A percentile compares a stretch with the other conserved stretches of the same genome.
These are phyloP conservation scores for Trypanosoma scelopori DNA, from an alignment of 208 protist species.

Conservation along the genomic window DNA sequence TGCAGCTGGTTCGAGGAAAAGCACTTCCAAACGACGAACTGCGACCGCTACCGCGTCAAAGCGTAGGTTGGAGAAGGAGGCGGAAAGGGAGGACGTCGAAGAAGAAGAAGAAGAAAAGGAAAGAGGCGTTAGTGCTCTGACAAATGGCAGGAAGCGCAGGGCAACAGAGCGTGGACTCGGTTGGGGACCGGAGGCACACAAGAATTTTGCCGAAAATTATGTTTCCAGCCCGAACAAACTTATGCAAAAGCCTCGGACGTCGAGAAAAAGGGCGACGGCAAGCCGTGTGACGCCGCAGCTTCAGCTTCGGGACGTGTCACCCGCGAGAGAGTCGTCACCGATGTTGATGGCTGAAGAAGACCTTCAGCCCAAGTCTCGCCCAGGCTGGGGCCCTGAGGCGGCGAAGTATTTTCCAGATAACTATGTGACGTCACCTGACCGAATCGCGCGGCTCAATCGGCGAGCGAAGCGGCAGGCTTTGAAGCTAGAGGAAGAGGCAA, in stretches of 20 bases:
- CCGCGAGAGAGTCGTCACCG: not conserved
- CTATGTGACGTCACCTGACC: slow-evolving; percentile 67
- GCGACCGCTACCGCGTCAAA: not conserved
- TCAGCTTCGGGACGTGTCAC: not conserved
- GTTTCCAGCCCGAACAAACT: slow-evolving; percentile 61
- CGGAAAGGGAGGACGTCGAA: too few relatives aligned
- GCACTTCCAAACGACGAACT: not conserved
- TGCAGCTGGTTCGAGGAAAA: not conserved
- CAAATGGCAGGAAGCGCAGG: slow-evolving; percentile 2
- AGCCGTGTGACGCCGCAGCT: not conserved
- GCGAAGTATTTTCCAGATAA: slow-evolving; percentile 70
- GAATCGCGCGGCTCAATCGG: slow-evolving; percentile 30
- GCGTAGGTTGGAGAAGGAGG: not conserved
- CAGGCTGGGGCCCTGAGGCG: slow-evolving; percentile 72
- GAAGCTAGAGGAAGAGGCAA: slow-evolving; percentile 10
- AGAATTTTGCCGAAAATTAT: slow-evolving; percentile 72
- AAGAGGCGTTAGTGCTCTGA: not conserved
- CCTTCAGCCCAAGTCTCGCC: slow-evolving; percentile 6
- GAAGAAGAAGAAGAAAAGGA: slow-evolving; percentile 4
- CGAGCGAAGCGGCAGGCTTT: slow-evolving; percentile 5
- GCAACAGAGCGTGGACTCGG: slow-evolving; percentile 27
- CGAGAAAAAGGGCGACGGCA: not conserved
- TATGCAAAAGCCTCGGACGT: slow-evolving; percentile 7
- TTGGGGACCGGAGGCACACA: slow-evolving; percentile 74
- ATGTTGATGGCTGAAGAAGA: not conserved